Base-by-base conservation (phyloP, 176 grass and related monocot genomes). In the Otatea glauca region DNA sequence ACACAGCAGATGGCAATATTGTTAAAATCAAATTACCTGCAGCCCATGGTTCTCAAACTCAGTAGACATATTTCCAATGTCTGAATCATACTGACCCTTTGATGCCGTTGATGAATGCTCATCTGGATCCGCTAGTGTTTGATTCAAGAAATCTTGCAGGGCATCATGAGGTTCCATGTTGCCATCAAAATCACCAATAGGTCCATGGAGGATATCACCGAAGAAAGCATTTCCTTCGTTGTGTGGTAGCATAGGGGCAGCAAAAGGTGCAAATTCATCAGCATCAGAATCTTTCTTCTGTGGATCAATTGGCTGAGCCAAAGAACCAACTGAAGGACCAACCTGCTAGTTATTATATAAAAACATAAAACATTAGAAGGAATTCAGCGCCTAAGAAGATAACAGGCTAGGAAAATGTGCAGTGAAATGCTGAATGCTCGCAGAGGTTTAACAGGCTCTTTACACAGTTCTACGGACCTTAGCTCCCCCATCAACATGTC, bases 41-140 rank as follows among this genome's bases (percentile, higher is more conserved):
- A 75, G 9, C 55, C 72, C 67, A n/a, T 4, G 12, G 9, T 77
- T 77, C 42, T 65, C 83, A 44, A 88, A 71, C 64, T 80, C 78
- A 9, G 18, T 13, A 42, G 54, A 64, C 39, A 83, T 14, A 59
- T 51, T 17, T 50, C 54, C 77, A 83, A 20, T 38, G 47, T 85
- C 73, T 69, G 74, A 71, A 85, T 92, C 89, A 68, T 89, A 86
- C 74, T 75, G 89, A 88, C 83, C 41, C 63, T 65, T 90, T 13
- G 77, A 88, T 68, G 82, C 55, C 35, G 76, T 78, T 24, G 84
- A 83, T 45, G 84, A 89, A 87, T 74, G 72, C 34, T 92, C 87
- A 70, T 94, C 90, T 42, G 49, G 68, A 78, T 92, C 88, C 71
- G 6, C 27, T 51, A 94, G 41, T 47, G 82, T 8, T 72, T 77